A percentile compares a stretch with the other conserved stretches of the same genome.
Conservation (phyloP, 306 rosid genomes). For the Acacia confusa region DNA sequence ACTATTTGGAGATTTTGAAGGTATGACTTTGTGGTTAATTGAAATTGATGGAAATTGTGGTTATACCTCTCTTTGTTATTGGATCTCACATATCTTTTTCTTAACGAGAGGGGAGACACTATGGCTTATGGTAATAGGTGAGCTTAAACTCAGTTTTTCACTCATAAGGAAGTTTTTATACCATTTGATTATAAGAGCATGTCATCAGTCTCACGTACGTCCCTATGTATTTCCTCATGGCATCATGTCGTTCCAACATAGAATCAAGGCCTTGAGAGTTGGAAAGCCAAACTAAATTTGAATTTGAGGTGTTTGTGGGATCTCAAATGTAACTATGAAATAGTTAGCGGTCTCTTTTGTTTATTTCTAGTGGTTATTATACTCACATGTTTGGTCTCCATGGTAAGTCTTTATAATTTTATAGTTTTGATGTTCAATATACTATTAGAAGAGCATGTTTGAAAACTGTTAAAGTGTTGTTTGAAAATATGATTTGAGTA, state of each 20-base stretch:
- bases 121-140: no score
- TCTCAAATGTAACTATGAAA: neutral
- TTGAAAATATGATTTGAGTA: neutral
- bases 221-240: neutral
- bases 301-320: neutral
- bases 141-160: no score
- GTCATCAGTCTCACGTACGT: no score
- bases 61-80: neutral
- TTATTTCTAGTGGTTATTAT: neutral
- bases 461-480: neutral
- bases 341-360: neutral
- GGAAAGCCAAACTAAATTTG: conserved; percentile 19
- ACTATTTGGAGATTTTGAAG: neutral
- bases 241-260: no score
- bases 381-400: neutral
- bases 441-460: neutral
- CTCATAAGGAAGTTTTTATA: no score
- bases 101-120: no score
- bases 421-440: no score
- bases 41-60: conserved; percentile 3
- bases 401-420: neutral
- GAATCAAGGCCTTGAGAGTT: neutral
- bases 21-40: neutral
- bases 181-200: no score
- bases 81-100: neutral